Conservation (phyloP, 441 rosid species). For the Syzygium syzygioides region DNA sequence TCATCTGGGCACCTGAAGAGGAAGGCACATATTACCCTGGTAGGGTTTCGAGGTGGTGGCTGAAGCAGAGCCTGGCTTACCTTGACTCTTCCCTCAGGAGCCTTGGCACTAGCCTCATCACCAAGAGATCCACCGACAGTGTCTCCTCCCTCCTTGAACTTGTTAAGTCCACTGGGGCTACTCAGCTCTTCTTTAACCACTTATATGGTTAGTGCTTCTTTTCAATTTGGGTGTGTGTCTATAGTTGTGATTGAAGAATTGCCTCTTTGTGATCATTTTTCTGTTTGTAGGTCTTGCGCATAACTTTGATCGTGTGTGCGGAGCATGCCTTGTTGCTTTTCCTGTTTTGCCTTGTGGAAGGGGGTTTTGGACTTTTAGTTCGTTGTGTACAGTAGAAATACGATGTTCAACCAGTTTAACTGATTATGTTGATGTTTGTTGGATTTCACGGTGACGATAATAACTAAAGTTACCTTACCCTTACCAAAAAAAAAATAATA, state of each 20-base stretch:
- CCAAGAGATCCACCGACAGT: slow-evolving; percentile 80
- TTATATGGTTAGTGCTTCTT: slow-evolving; percentile 66
- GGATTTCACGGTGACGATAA: not conserved
- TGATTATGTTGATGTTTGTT: not conserved
- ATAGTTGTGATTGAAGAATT: not conserved
- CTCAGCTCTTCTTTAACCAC: slow-evolving; percentile 93
- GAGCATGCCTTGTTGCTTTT: not conserved
- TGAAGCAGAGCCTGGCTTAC: slow-evolving; percentile 85
- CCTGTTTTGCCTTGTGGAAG: not conserved
- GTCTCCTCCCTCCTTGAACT: slow-evolving; percentile 79
- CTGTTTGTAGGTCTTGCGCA: not conserved
- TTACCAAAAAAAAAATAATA: too few species aligned
- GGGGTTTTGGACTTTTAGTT: not conserved
- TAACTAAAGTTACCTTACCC: not conserved
- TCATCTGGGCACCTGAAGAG: slow-evolving; percentile 93
- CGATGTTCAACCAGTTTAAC: not conserved
- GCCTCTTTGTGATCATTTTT: not conserved
- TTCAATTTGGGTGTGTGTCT: not conserved
- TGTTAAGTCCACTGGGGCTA: slow-evolving; percentile 82
- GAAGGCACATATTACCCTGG: slow-evolving; percentile 86
- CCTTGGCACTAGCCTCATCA: slow-evolving; percentile 77
- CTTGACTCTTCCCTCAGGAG: slow-evolving; percentile 84
- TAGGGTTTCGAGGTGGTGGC: slow-evolving; percentile 99
- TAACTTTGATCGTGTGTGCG: not conserved
- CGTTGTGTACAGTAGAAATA: not conserved